Conservation (phyloP, 805 yeast species). For the Myxozyma sirexii region DNA sequence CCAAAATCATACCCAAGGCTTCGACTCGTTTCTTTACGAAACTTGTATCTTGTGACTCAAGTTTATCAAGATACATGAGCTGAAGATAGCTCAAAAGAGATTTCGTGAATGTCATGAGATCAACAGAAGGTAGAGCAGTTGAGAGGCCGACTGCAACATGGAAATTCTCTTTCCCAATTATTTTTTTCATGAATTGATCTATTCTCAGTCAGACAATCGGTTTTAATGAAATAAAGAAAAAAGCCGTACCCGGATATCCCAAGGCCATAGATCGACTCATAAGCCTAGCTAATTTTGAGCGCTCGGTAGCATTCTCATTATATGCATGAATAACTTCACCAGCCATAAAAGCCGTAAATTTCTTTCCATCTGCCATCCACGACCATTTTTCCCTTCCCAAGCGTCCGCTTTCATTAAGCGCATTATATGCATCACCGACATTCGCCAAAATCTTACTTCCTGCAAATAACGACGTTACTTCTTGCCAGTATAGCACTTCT, state of each 20-base stretch:
- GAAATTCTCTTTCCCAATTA: conserved; percentile 2
- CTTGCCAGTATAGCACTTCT: conserved; percentile 13
- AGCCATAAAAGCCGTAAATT: conserved; percentile 10
- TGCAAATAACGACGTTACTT: conserved; percentile 12
- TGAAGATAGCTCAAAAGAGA: conserved; percentile 12
- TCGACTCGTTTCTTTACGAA: background rate
- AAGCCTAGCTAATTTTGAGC: conserved; percentile 4
- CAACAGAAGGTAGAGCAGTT: background rate
- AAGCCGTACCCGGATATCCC: conserved; percentile 11
- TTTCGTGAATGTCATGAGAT: conserved; percentile 6
- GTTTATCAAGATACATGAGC: background rate
- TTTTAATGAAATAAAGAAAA: background rate
- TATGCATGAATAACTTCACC: background rate
- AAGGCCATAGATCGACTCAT: conserved; percentile 7
- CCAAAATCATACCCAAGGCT: conserved; percentile 6
- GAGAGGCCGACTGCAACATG: background rate
- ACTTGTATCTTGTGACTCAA: background rate
- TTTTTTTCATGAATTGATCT: conserved; percentile 6
- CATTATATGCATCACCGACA: conserved; percentile 10
- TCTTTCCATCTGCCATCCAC: conserved; percentile 23
- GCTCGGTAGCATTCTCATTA: background rate
- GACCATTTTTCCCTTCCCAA: conserved; percentile 5
- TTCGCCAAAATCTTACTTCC: conserved; percentile 18
- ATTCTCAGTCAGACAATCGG: background rate
- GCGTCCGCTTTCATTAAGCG: background rate